phyloP scores from a whole-genome alignment of 1,284 basidiomycete species.

The Peniophora sp. region DNA sequence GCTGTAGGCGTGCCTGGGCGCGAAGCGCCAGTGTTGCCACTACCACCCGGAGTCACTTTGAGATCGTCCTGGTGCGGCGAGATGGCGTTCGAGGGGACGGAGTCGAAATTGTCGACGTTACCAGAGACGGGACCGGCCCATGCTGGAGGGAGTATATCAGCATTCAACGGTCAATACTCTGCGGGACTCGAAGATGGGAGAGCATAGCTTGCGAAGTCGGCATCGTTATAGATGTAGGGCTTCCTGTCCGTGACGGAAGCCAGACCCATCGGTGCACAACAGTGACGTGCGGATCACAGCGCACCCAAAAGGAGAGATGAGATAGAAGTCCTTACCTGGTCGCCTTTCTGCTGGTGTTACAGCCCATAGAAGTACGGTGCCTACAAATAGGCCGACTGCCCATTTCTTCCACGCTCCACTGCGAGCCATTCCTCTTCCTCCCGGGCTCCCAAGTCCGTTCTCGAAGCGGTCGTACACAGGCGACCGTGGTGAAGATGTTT shows the following conservation, averaged over 20 bases:
- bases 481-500: slow-evolving; percentile 11
- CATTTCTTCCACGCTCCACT: slow-evolving; percentile 56
- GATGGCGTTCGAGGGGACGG: neutral
- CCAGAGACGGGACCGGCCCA: slow-evolving; percentile 8
- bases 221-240: too few species aligned
- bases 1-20: slow-evolving; percentile 16
- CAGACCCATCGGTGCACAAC: too few species aligned
- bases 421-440: too few species aligned
- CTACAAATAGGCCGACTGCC: slow-evolving; percentile 42
- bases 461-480: slow-evolving; percentile 17
- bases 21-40: slow-evolving; percentile 1
- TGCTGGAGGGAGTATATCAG: neutral
- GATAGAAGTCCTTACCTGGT: slow-evolving; percentile 21
- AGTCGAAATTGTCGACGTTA: neutral
- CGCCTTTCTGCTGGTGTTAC: slow-evolving; percentile 44
- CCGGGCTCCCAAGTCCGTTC: too few species aligned
- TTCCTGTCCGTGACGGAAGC: too few species aligned
- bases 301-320: slow-evolving; percentile 7
- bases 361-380: slow-evolving; percentile 55
- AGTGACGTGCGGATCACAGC: too few species aligned
- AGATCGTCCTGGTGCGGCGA: neutral
- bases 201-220: too few species aligned
- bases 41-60: neutral
- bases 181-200: too few species aligned
- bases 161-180: too few species aligned